These are phyloP conservation scores for Solanum arcanum DNA, from an alignment of 257 asterid genomes.

Conservation along the genomic window DNA sequence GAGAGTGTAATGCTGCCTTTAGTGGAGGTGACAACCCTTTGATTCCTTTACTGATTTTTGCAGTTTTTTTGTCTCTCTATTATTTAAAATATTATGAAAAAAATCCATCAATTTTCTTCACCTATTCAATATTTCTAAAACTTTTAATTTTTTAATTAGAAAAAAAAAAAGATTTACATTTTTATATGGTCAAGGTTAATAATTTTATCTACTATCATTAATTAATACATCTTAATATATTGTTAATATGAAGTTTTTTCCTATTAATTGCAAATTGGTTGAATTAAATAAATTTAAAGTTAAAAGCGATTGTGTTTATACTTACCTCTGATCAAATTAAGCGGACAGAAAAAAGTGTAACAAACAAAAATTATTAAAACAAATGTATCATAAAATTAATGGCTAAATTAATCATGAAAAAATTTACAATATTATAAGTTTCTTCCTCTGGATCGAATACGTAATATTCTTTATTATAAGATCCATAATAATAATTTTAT, in stretches of 20 bases:
- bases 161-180: neutral
- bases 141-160: neutral
- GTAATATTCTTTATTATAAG: neutral
- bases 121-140: neutral
- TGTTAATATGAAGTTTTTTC: neutral
- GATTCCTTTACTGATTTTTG: constrained; percentile 15
- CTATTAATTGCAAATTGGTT: neutral
- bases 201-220: neutral
- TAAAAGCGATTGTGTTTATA: neutral
- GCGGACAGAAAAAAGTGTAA: fast-evolving
- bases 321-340: neutral
- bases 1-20: constrained; percentile 14
- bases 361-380: fast-evolving
- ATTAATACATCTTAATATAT: neutral
- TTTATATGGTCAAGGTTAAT: neutral
- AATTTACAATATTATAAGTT: neutral
- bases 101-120: neutral
- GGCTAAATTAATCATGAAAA: neutral
- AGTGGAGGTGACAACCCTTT: constrained; percentile 25
- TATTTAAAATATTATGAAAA: neutral
- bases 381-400: neutral
- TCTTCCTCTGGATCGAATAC: neutral
- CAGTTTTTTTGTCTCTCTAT: constrained; percentile 2
- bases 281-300: neutral
- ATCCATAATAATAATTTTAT: neutral